Evolutionary conservation across 306 rosid species (phyloP).

Genomic region (Prunus campanulata): DNA sequence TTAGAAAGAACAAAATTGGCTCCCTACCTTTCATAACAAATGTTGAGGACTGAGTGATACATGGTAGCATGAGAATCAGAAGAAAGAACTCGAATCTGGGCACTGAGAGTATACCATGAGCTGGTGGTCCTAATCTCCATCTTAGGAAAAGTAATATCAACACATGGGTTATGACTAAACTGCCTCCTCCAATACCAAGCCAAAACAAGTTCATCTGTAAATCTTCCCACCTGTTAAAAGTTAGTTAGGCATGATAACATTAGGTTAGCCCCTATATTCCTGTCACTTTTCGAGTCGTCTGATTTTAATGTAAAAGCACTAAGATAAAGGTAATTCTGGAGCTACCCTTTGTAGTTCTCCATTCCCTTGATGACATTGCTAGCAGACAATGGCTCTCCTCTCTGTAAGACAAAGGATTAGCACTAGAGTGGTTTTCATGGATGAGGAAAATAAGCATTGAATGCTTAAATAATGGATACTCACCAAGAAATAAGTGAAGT

Average conservation of each 20-base stretch:
- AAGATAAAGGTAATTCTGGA: slow-evolving; percentile 13
- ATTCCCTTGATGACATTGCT: slow-evolving; percentile 37
- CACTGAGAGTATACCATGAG: slow-evolving; percentile 45
- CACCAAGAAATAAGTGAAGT: slow-evolving; percentile 62
- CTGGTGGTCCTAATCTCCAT: slow-evolving; percentile 50
- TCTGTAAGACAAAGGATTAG: slow-evolving; percentile 44
- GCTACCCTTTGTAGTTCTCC: slow-evolving; percentile 56
- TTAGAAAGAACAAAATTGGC: neutral
- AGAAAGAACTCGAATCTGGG: slow-evolving; percentile 66
- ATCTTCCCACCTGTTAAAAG: slow-evolving; percentile 59
- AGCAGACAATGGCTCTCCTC: slow-evolving; percentile 67
- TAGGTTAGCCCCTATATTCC: neutral
- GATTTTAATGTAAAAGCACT: neutral
- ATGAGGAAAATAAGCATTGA: neutral
- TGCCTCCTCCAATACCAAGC: slow-evolving; percentile 59
- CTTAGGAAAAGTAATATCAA: slow-evolving; percentile 41
- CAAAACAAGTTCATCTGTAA: slow-evolving; percentile 68
- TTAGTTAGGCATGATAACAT: slow-evolving; percentile 4
- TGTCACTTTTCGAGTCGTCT: neutral
- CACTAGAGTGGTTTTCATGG: slow-evolving; percentile 6
- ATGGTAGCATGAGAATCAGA: slow-evolving; percentile 63
- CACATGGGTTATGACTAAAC: slow-evolving; percentile 41
- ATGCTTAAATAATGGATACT: slow-evolving; percentile 26
- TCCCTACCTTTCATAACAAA: slow-evolving; percentile 47
- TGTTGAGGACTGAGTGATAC: slow-evolving; percentile 61